Evolutionary conservation across 805 yeast species (phyloP), one percentile per base, ranked within the genome.

Genomic region (Pichia sporocuriosa): DNA sequence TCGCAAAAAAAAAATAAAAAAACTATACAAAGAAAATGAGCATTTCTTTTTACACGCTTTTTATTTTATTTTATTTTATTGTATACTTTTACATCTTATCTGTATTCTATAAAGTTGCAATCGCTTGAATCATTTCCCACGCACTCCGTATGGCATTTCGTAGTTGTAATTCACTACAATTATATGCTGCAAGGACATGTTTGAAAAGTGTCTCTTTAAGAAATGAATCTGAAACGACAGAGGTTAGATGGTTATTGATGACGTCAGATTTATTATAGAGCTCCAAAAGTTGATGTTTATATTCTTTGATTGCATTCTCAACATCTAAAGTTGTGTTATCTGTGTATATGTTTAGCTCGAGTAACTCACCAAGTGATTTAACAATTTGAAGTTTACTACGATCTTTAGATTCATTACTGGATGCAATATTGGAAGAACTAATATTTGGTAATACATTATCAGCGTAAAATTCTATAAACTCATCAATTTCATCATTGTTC

Each of bases 381-480:
- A 34, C 43, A n/a, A 43, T 39, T 15, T 36, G 32, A 3, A 39
- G 22, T 4, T 23, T 31, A 32, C 19, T 30, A 12, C 28, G 20
- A 22, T 31, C 44, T 17, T 29, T 32, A 11, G 29, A 31, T 25
- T 38, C 37, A 32, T 25, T 30, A 12, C 15, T 23, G 8, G 41
- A 24, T 4, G 40, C 31, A n/a, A 40, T 33, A 19, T 42, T 32
- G 15, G 36, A 12, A 9, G 31, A 23, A n/a, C 32, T 24, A 3
- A 35, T 30, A 12, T 36, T 37, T 2, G 42, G 42, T 20, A 42
- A 20, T 2, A 42, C 29, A 15, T 28, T 29, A 2, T 19, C 13
- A 7, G 20, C 42, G 35, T 43, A 49, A 77, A 82, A 75, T 19
- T 68, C 62, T 22, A 79, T 55, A 55, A 77, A 82, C 22, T 64